These are phyloP conservation scores for Telfairia occidentalis DNA, from an alignment of 331 rosid genomes.

Conservation along the genomic window DNA sequence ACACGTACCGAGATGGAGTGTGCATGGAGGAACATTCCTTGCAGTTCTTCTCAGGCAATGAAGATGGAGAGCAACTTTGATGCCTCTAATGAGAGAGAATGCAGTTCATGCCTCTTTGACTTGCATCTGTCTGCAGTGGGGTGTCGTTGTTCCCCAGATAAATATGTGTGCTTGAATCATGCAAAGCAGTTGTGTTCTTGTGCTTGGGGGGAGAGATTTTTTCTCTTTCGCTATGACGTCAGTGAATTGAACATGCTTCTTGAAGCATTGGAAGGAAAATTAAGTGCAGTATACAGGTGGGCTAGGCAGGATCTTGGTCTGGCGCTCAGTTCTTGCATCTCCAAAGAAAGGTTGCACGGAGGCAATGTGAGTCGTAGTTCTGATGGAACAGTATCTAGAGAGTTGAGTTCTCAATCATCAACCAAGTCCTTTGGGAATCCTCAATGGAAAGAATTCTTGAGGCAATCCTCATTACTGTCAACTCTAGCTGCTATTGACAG, in stretches of 20 bases:
- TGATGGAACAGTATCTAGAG: conserved; percentile 23
- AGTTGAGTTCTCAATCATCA: conserved; percentile 25
- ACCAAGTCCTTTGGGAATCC: conserved; percentile 24
- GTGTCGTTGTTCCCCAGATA: conserved; percentile 78
- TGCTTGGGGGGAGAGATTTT: conserved; percentile 62
- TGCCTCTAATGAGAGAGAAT: conserved; percentile 81
- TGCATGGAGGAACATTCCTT: conserved; percentile 50
- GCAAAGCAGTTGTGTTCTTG: conserved; percentile 82
- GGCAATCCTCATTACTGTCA: conserved; percentile 22
- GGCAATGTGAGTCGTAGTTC: conserved; percentile 10
- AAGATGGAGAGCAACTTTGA: conserved; percentile 93
- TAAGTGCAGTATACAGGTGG: conserved; percentile 96
- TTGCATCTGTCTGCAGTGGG: conserved; percentile 94
- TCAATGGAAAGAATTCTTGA: conserved; percentile 26
- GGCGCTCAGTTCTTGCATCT: conserved; percentile 53
- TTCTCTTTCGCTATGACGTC: conserved; percentile 81
- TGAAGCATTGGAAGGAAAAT: conserved; percentile 95
- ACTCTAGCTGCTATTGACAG: conserved; percentile 23
- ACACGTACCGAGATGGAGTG: conserved; percentile 74
- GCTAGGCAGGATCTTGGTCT: conserved; percentile 86
- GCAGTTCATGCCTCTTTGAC: conserved; percentile 74
- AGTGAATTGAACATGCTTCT: conserved; percentile 67
- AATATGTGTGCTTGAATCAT: conserved; percentile 89
- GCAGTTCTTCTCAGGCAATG: conserved; percentile 50
- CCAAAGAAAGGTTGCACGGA: conserved; percentile 24